Base-by-base conservation (phyloP, 2,329 filamentous ascomycete genomes). In the Periconia macrospinosa region DNA sequence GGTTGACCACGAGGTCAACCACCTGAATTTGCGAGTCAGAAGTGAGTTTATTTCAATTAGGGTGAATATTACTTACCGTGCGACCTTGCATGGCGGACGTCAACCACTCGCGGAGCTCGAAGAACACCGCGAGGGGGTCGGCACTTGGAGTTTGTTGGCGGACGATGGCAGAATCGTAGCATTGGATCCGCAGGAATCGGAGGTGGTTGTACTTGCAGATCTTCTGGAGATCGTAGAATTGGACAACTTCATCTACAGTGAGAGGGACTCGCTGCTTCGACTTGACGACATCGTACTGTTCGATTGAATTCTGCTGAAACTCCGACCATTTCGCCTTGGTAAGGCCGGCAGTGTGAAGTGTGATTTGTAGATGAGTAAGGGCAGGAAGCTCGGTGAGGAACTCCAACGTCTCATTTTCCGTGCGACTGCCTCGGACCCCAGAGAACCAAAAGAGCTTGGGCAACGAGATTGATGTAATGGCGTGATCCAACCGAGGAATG, bases 371-470 rank as follows among this genome's bases (percentile, higher is more conserved):
- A 10, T 87, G 88, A 0, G 83, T 86, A 0, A 96, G 96, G 69
- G 80, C 92, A 2, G 89, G 91, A 2, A 96, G 91, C 65, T 85
- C 91, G 13, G 73, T 95, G 48, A 91, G 96, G 67, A 93, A 96
- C 64, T 91, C 91, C 0, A 91, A 86, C 62, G 91, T 91, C 53
- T 93, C 97, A 68, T 96, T 97, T 69, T 86, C 91, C 1, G 94
- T 96, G 64, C 93, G 97, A 2, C 81, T 0, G 76, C 95, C 15
- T 87, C 95, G 61, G 87, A 93, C 65, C 88, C 89, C 70, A 82
- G 87, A 2, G 76, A 76, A 53, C 67, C 72, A 17, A 75, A 78
- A 30, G 75, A 78, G 53, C 69, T 73, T 48, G 5, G 57, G 30
- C 74, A 82, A 49, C 77, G 78, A 20, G 75, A 81, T n/a, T 67